phyloP scores from a whole-genome alignment of 1,284 basidiomycete species.

The Peniophora sp. region DNA sequence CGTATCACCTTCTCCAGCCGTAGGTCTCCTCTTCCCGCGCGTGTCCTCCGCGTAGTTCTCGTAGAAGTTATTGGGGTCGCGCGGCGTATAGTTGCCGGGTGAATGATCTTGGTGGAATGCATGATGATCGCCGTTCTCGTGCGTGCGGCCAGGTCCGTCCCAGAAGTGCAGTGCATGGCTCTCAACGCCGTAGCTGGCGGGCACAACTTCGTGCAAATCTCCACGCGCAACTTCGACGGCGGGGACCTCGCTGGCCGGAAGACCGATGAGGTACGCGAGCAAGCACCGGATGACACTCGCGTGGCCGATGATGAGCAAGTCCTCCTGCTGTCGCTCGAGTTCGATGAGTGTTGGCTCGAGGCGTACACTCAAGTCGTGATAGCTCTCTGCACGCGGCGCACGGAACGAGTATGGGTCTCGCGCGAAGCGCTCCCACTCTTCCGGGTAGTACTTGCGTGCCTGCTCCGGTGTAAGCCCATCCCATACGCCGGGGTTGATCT shows the following conservation, averaged over 20 bases:
- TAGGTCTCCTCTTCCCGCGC: constrained; percentile 48
- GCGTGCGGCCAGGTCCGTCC: constrained; percentile 68
- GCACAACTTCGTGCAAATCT: constrained; percentile 84
- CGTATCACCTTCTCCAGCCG: not conserved
- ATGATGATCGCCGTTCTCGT: constrained; percentile 31
- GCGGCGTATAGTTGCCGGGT: constrained; percentile 29
- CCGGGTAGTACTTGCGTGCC: constrained; percentile 84
- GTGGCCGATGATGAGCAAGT: constrained; percentile 75
- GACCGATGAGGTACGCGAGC: constrained; percentile 84
- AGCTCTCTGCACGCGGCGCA: constrained; percentile 89
- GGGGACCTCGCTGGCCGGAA: constrained; percentile 95
- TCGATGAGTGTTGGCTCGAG: constrained; percentile 82
- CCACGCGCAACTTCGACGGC: constrained; percentile 92
- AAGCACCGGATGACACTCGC: constrained; percentile 98
- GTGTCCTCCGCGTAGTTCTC: constrained; percentile 84
- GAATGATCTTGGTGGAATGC: constrained; percentile 5
- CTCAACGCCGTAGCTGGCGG: constrained; percentile 85
- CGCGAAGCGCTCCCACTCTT: constrained; percentile 89
- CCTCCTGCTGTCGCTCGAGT: constrained; percentile 73
- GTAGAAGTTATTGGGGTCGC: constrained; percentile 69
- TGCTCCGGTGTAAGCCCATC: constrained; percentile 91
- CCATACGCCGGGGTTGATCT: constrained; percentile 97
- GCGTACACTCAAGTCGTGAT: constrained; percentile 79
- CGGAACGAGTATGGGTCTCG: constrained; percentile 92
- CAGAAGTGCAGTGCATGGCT: constrained; percentile 89